Conservation (phyloP, 2,329 filamentous ascomycete species). For the Ascochyta fabae region DNA sequence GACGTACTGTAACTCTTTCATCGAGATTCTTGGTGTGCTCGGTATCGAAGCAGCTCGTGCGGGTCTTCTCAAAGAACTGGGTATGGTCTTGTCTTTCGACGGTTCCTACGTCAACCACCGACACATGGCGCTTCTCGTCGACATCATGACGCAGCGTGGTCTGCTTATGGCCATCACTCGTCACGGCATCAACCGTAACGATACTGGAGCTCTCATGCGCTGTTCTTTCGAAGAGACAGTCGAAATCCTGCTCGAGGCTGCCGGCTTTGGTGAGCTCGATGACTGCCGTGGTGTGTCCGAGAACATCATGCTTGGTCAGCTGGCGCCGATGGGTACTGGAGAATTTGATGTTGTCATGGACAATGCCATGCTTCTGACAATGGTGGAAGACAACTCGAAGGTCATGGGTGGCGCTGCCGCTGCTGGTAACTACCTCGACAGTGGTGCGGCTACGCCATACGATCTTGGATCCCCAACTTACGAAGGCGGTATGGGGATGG, state of each 20-base stretch:
- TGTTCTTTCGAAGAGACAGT: constrained; percentile 99
- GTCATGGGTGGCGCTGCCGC: constrained; percentile 70
- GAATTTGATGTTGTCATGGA: constrained; percentile 95
- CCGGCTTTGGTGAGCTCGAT: constrained; percentile 91
- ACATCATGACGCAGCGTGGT: constrained; percentile 97
- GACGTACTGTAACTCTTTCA: constrained; percentile 94
- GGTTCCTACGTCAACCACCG: constrained; percentile 99
- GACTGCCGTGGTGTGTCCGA: constrained; percentile 98
- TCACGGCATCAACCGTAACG: constrained; percentile 97
- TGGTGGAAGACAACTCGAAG: constrained; percentile 86
- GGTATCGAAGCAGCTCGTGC: constrained; percentile 94
- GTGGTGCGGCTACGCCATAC: constrained; percentile 92
- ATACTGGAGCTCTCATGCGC: constrained; percentile 97
- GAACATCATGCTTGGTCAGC: constrained; percentile 97
- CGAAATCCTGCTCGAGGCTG: constrained; percentile 95
- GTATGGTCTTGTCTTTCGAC: constrained; percentile 93
- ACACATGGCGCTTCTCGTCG: constrained; percentile 91
- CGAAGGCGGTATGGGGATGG: constrained; percentile 67
- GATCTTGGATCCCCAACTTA: constrained; percentile 72
- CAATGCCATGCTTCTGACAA: constrained; percentile 92
- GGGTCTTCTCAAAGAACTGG: constrained; percentile 85
- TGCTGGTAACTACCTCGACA: constrained; percentile 73
- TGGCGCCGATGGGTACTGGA: constrained; percentile 95
- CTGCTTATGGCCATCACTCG: constrained; percentile 95
- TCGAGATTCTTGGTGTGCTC: constrained; percentile 92